phyloP scores from a whole-genome alignment of 345 rosid species.

The Bruguiera sexangula region DNA sequence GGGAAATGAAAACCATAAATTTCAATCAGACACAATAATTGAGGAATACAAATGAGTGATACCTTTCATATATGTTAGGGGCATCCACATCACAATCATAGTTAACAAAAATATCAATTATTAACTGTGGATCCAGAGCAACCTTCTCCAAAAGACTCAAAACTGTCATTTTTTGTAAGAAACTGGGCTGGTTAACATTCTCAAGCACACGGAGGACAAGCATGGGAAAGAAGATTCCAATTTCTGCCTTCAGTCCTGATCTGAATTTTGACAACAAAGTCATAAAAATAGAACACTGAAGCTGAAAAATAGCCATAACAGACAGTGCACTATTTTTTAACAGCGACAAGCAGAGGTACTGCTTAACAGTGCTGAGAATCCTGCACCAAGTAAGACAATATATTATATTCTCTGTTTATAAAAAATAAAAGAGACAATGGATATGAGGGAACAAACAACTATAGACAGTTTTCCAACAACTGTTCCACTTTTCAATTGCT shows the following conservation, averaged over 20 bases:
- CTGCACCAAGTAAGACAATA: constrained; percentile 40
- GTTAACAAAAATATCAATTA: constrained; percentile 86
- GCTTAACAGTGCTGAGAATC: constrained; percentile 78
- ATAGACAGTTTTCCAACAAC: too few species aligned
- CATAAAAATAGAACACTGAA: constrained; percentile 81
- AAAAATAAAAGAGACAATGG: too few species aligned
- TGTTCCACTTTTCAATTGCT: too few species aligned
- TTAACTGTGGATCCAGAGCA: constrained; percentile 64
- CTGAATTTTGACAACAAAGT: constrained; percentile 68
- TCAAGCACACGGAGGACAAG: constrained; percentile 89
- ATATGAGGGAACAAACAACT: too few species aligned
- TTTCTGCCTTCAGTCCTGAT: constrained; percentile 76
- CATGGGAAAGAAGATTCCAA: constrained; percentile 96
- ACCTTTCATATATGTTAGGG: constrained; percentile 95
- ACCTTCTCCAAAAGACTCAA: constrained; percentile 77
- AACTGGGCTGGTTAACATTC: constrained; percentile 95
- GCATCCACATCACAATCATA: constrained; percentile 94
- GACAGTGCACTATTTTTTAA: constrained; percentile 93
- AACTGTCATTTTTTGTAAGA: constrained; percentile 93
- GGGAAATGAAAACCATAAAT: not conserved
- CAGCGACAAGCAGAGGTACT: constrained; percentile 82
- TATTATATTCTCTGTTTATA: not conserved
- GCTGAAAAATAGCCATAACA: constrained; percentile 89
- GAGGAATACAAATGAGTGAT: constrained; percentile 18
- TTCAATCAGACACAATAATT: not conserved